Conservation (phyloP, 148 eudicot species). For the Fagopyrum tataricum region DNA sequence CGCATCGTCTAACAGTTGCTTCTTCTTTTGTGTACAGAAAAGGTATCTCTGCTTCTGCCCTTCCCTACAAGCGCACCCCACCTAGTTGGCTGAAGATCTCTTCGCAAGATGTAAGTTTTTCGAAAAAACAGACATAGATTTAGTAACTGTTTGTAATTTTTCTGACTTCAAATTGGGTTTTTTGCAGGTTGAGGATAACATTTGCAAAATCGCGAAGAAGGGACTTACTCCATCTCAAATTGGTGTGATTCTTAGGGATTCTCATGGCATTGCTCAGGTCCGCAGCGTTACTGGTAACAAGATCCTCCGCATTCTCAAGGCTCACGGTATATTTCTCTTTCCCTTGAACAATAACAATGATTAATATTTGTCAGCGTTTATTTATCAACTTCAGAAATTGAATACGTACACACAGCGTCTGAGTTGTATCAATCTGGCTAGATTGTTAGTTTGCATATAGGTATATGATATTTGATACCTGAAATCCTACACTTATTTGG, state of each 20-base stretch:
- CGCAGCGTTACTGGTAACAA: conserved; percentile 18
- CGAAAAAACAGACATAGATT: background rate
- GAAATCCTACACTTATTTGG: no score
- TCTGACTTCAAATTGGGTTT: background rate
- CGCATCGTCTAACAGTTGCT: background rate
- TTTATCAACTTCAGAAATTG: background rate
- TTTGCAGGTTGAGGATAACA: conserved; percentile 34
- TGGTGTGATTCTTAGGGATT: conserved; percentile 20
- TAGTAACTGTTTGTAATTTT: background rate
- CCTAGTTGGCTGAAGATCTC: conserved; percentile 21
- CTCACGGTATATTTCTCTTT: conserved; percentile 23
- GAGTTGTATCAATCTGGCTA: background rate
- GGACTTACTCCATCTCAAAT: conserved; percentile 21
- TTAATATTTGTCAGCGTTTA: background rate
- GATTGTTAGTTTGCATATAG: no score
- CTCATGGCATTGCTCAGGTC: conserved; percentile 23
- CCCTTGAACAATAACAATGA: background rate
- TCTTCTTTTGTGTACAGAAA: background rate
- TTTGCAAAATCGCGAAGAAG: conserved; percentile 24
- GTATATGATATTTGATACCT: no score
- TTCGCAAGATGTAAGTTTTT: conserved; percentile 9
- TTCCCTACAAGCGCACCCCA: conserved; percentile 18
- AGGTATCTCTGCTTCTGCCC: conserved; percentile 17
- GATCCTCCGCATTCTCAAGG: conserved; percentile 32
- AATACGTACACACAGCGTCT: background rate